Evolutionary conservation across 495 filamentous ascomycete genomes (phyloP), one percentile per base, ranked within the genome.

Genomic region (Podospora appendiculata): DNA sequence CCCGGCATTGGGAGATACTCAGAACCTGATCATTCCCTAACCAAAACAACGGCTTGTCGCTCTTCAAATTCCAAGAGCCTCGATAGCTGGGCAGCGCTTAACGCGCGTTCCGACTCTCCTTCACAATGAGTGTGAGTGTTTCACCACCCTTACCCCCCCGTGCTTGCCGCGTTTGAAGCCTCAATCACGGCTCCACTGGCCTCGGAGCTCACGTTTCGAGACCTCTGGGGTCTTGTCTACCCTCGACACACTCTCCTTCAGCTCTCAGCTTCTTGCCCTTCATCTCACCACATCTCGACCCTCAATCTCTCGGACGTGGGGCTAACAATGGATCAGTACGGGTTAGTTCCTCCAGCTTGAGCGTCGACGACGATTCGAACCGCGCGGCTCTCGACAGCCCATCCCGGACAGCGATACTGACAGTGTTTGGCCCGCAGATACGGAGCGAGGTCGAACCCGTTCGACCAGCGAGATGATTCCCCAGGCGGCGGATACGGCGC

Each of bases 81-180:
- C 25, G n/a, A 25, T 25, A 2, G 25, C 25, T 25, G 25, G 25
- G 25, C 25, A 25, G 25, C 25, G 25, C 25, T 25, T 25, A 25
- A 25, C 41, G 25, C 41, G 53, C 54, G 49, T 45, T 45, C 41
- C 54, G 13, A 52, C 19, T 43, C 32, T 48, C 47, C 8, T 11
- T 13, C 62, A 70, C 64, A 41, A 76, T 76, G 73, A 74, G 71
- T 65, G 73, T 76, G 51, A 70, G 73, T 73, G 61, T 59, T 65
- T 52, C 55, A 52, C 42, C 42, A 17, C 40, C 17, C 32, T 11
- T 52, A 34, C 48, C 40, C 43, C n/a, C 42, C 55, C 45, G 44
- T 34, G 35, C 32, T 14, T 13, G 13, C 16, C 32, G 25, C 25
- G 25, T 25, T 25, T 25, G 25, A 25, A 25, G 25, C 25, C 25